Percentiles rank a stretch among this genome's conserved stretches.
Conservation (phyloP, 1,284 basidiomycete species). For the Caloboletus firmus region DNA sequence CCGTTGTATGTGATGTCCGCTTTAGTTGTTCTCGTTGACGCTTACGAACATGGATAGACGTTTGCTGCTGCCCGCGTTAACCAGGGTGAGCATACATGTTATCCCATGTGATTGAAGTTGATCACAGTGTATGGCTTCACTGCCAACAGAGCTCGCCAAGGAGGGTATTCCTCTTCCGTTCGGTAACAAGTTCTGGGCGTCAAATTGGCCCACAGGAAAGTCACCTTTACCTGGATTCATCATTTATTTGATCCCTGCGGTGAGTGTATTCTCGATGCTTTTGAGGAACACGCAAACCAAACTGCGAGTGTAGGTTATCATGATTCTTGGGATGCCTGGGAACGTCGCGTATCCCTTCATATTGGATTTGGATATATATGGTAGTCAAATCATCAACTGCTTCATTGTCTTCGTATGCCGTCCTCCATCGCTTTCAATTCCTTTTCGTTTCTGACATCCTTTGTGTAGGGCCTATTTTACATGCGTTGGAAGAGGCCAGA, state of each 20-base stretch:
- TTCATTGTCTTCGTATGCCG: no score
- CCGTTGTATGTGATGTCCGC: constrained; percentile 24
- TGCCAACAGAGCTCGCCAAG: constrained; percentile 40
- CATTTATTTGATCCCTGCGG: constrained; percentile 37
- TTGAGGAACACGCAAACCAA: not conserved
- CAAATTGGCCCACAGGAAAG: constrained; percentile 41
- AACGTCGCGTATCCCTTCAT: constrained; percentile 52
- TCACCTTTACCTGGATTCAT: constrained; percentile 42
- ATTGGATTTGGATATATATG: constrained; percentile 56
- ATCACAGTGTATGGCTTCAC: not conserved
- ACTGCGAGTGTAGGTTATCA: constrained; percentile 39
- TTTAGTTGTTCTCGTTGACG: not conserved
- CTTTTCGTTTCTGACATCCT: not conserved
- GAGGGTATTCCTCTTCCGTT: constrained; percentile 44
- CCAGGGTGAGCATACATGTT: constrained; percentile 35
- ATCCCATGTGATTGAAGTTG: not conserved
- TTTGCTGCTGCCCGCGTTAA: constrained; percentile 48
- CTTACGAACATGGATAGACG: constrained; percentile 30
- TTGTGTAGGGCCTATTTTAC: constrained; percentile 53
- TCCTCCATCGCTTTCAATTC: not conserved
- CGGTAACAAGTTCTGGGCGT: constrained; percentile 40
- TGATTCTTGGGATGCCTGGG: constrained; percentile 50
- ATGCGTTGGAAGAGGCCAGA: constrained; percentile 52
- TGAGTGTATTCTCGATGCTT: constrained; percentile 2
- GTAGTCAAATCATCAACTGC: constrained; percentile 58